Evolutionary conservation across 495 filamentous ascomycete genomes (phyloP).

Genomic region (Beverwykella pulmonaria): DNA sequence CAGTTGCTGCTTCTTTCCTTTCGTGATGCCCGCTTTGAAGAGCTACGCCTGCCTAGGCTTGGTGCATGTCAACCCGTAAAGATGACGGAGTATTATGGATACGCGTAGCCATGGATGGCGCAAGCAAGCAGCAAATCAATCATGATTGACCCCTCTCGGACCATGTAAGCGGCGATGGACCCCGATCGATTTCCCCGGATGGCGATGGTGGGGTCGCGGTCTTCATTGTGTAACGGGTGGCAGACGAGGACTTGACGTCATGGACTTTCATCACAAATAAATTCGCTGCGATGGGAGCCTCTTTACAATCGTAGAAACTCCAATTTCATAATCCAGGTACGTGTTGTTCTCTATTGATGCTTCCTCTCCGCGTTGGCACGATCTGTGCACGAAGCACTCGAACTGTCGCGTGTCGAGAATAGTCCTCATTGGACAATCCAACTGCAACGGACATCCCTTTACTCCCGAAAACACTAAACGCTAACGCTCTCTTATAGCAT

Average conservation of each 20-base stretch:
- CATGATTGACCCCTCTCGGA: too few relatives aligned
- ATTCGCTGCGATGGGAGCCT: not conserved
- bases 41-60: too few relatives aligned
- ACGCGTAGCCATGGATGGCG: not conserved
- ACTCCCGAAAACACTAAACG: not conserved
- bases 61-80: too few relatives aligned
- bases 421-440: not conserved
- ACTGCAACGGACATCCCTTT: not conserved
- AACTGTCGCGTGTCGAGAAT: not conserved
- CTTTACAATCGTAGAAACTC: not conserved
- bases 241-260: constrained; percentile 19
- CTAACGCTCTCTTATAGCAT: not conserved
- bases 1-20: not conserved
- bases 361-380: not conserved
- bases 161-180: too few relatives aligned
- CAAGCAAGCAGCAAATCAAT: too few relatives aligned
- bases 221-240: not conserved
- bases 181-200: constrained; percentile 11
- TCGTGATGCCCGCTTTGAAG: not conserved
- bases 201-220: constrained; percentile 1
- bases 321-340: not conserved
- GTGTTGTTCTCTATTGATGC: not conserved
- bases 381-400: not conserved
- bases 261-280: not conserved
- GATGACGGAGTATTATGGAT: not conserved